Percentiles rank a stretch among this genome's conserved stretches.
Conservation (phyloP, 768 basidiomycete genomes). For the Chiua virens region DNA sequence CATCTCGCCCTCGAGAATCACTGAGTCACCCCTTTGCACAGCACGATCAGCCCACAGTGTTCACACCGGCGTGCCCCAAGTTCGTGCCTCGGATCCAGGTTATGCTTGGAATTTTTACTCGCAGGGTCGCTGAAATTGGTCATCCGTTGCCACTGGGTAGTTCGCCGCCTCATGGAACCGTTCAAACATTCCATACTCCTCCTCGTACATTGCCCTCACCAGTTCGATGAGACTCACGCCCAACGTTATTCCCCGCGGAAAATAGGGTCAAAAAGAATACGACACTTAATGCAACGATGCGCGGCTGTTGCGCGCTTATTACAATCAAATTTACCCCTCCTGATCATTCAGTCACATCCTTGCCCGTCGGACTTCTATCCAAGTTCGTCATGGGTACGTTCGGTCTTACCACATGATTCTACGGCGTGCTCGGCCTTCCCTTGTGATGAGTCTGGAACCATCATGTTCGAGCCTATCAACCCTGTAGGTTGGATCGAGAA, state of each 20-base stretch:
- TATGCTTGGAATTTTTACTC: not conserved
- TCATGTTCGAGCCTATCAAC: too few species aligned
- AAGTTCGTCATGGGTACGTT: not conserved
- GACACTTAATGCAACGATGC: not conserved
- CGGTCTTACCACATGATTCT: not conserved
- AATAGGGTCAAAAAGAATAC: not conserved
- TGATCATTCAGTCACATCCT: not conserved
- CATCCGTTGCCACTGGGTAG: too few species aligned
- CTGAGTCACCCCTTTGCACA: too few species aligned
- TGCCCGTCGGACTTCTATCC: not conserved
- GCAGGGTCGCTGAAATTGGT: not conserved
- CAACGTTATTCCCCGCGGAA: not conserved
- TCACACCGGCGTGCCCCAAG: constrained; percentile 2
- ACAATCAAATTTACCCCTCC: too few species aligned
- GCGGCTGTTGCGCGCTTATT: not conserved
- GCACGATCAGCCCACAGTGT: not conserved
- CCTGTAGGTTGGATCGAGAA: too few species aligned
- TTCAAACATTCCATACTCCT: too few species aligned
- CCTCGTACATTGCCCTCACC: too few species aligned
- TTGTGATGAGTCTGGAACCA: too few species aligned
- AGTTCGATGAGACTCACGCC: too few species aligned
- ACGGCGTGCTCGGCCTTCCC: not conserved
- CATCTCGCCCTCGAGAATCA: too few species aligned
- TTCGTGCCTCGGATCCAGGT: not conserved
- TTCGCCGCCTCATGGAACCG: too few species aligned